Conservation (phyloP, 352 stramenopile genomes). For the Pythium vanterpoolii region DNA sequence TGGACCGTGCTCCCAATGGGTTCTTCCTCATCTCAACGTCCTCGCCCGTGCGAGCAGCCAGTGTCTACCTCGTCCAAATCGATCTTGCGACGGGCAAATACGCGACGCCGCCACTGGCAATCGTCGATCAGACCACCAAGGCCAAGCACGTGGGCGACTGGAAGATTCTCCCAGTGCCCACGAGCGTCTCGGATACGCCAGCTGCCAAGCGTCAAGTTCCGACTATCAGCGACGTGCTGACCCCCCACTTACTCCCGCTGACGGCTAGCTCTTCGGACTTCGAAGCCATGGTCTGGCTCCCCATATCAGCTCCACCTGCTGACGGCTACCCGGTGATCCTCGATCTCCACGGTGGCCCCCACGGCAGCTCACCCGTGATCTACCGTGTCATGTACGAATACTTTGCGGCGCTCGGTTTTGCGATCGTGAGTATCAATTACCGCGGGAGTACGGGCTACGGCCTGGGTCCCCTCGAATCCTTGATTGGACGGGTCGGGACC, state of each 20-base stretch:
- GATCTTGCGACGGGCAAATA: slow-evolving; percentile 45
- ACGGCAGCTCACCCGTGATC: slow-evolving; percentile 81
- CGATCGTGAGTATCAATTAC: slow-evolving; percentile 94
- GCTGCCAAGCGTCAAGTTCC: slow-evolving; percentile 38
- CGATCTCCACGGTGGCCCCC: slow-evolving; percentile 91
- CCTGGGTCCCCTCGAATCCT: slow-evolving; percentile 81
- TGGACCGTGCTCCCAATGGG: slow-evolving; percentile 37
- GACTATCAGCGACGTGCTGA: slow-evolving; percentile 29
- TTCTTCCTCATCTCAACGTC: slow-evolving; percentile 46
- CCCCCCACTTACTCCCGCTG: slow-evolving; percentile 46
- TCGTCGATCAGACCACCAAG: slow-evolving; percentile 43
- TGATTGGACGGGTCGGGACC: slow-evolving; percentile 87
- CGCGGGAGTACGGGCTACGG: slow-evolving; percentile 94
- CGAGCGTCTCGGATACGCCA: slow-evolving; percentile 42
- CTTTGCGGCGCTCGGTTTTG: slow-evolving; percentile 87
- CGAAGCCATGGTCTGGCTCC: slow-evolving; percentile 78
- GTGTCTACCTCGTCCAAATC: slow-evolving; percentile 53
- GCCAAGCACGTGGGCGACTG: slow-evolving; percentile 49
- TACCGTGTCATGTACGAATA: slow-evolving; percentile 90
- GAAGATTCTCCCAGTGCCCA: slow-evolving; percentile 55
- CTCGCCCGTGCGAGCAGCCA: slow-evolving; percentile 51
- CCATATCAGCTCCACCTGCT: slow-evolving; percentile 28
- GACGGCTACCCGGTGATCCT: slow-evolving; percentile 75
- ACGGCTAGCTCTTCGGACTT: slow-evolving; percentile 50
- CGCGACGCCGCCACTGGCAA: slow-evolving; percentile 26